Evolutionary conservation across 306 rosid species (phyloP).

Genomic region (Rosa rugosa): DNA sequence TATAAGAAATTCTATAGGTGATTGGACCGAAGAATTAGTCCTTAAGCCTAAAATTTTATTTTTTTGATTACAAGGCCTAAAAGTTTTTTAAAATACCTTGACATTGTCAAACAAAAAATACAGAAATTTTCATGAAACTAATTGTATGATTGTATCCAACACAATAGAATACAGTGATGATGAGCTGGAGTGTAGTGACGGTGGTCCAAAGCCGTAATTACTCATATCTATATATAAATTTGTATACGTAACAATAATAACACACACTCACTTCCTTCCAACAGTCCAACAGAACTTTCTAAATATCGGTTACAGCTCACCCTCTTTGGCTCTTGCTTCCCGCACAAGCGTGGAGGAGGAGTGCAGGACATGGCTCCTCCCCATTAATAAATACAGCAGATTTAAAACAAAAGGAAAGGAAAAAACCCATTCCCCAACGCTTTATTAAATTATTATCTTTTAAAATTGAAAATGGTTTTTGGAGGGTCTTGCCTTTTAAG

Average conservation of each 20-base stretch:
- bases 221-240: not conserved
- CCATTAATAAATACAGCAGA: not conserved
- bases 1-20: too few species aligned
- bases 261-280: not conserved
- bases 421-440: conserved; percentile 14
- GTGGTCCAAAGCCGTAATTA: conserved; percentile 56
- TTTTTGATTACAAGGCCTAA: too few species aligned
- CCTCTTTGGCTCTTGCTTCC: conserved; percentile 42
- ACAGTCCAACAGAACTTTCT: conserved; percentile 24
- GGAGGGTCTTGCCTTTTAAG: conserved; percentile 52
- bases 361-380: conserved; percentile 19
- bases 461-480: conserved; percentile 21
- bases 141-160: too few species aligned
- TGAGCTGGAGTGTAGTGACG: conserved; percentile 58
- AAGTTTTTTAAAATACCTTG: too few species aligned
- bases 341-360: conserved; percentile 40
- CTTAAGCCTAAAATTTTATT: too few species aligned
- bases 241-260: conserved; percentile 9
- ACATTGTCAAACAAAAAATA: too few species aligned
- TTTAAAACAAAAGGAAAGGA: not conserved
- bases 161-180: conserved; percentile 24
- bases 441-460: not conserved
- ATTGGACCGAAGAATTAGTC: too few species aligned
- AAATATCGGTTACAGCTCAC: conserved; percentile 61
- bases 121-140: too few species aligned